Evolutionary conservation across 768 basidiomycete species (phyloP).

Genomic region (Naganishia friedmannii): DNA sequence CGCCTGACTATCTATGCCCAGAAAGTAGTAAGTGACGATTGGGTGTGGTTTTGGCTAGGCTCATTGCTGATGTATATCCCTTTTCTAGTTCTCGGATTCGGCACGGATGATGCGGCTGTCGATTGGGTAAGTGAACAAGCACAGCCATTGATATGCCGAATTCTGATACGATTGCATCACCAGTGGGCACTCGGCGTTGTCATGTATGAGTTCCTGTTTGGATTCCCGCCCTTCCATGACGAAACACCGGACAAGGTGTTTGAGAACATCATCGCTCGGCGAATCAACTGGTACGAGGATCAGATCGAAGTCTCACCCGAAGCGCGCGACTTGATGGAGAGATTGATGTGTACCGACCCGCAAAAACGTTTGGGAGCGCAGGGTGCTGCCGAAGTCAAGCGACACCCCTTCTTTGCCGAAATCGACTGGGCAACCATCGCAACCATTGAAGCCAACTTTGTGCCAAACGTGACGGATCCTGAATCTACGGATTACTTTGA

Average conservation of each 20-base stretch:
- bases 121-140: conserved; percentile 74
- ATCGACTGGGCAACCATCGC: conserved; percentile 94
- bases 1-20: conserved; percentile 94
- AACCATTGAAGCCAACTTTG: conserved; percentile 83
- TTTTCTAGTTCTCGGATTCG: conserved; percentile 77
- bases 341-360: conserved; percentile 77
- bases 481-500: conserved; percentile 99
- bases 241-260: conserved; percentile 96
- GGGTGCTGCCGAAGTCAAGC: conserved; percentile 88
- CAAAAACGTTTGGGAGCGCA: conserved; percentile 73
- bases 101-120: conserved; percentile 89
- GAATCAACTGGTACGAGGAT: conserved; percentile 94
- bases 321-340: conserved; percentile 83
- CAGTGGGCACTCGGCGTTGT: conserved; percentile 99
- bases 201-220: conserved; percentile 95
- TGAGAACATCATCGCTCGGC: conserved; percentile 92
- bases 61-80: conserved; percentile 25
- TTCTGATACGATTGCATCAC: conserved; percentile 1
- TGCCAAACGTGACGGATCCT: conserved; percentile 89
- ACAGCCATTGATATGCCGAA: background rate
- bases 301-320: conserved; percentile 71
- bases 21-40: conserved; percentile 40
- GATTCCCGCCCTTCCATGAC: conserved; percentile 95
- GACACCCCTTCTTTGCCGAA: conserved; percentile 81
- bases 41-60: conserved; percentile 28